Conservation (phyloP, 2,329 filamentous ascomycete genomes). For the Sordariomycetes sp. region DNA sequence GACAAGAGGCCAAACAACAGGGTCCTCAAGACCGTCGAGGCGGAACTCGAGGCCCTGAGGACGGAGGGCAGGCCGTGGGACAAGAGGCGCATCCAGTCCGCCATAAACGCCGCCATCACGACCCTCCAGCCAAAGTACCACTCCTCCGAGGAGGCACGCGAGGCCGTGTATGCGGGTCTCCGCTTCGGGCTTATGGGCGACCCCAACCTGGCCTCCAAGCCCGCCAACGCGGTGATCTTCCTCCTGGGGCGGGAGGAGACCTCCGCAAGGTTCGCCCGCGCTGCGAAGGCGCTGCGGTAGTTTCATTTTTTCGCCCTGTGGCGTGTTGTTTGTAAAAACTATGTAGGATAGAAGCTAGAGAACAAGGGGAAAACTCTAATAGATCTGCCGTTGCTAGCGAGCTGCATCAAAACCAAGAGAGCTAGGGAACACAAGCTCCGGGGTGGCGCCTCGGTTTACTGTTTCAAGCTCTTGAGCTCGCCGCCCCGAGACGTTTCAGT, state of each 20-base stretch:
- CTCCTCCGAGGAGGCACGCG: constrained; percentile 20
- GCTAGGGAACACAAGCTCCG: background rate
- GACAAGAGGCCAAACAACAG: background rate
- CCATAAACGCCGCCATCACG: constrained; percentile 11
- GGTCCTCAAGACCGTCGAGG: background rate
- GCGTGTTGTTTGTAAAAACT: background rate
- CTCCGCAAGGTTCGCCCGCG: constrained; percentile 3
- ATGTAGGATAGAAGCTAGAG: background rate
- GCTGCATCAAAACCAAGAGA: background rate
- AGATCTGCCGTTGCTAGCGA: background rate
- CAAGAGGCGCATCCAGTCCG: constrained; percentile 11
- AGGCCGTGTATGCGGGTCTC: constrained; percentile 16
- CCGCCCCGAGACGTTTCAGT: background rate
- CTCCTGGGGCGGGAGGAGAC: constrained; percentile 24
- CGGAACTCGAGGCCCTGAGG: background rate
- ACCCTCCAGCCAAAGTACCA: background rate
- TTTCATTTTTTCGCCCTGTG: background rate
- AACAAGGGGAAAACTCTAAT: background rate
- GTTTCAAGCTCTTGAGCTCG: background rate
- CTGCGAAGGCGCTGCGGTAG: constrained; percentile 1
- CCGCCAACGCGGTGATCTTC: constrained; percentile 14
- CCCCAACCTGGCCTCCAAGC: constrained; percentile 6
- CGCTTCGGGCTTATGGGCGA: constrained; percentile 8
- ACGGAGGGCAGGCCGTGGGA: background rate
- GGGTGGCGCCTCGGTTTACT: background rate